A percentile compares a stretch with the other conserved stretches of the same genome.
phyloP scores from a whole-genome alignment of 208 protist genomes.

The Trypanosoma boissoni region DNA sequence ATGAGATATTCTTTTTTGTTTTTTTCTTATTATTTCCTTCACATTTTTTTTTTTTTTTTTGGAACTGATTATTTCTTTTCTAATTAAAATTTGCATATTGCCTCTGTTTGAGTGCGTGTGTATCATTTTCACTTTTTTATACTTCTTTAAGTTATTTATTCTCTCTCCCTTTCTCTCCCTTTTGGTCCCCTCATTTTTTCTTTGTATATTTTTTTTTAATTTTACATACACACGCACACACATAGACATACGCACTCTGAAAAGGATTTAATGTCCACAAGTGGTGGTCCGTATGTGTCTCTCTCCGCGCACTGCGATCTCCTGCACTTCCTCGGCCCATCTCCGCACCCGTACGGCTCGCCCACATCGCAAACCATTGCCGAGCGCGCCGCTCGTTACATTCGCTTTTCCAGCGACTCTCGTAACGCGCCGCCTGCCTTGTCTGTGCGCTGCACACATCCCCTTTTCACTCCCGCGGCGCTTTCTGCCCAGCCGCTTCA shows the following conservation, averaged over 20 bases:
- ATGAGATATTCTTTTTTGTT: not conserved
- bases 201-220: slow-evolving; percentile 1
- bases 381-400: slow-evolving; percentile 11
- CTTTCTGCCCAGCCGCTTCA: slow-evolving; percentile 3
- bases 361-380: slow-evolving; percentile 28
- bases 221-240: too few relatives aligned
- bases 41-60: not conserved
- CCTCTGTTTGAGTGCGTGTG: too few relatives aligned
- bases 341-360: slow-evolving; percentile 27
- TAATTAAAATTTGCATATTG: too few relatives aligned
- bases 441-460: slow-evolving; percentile 14
- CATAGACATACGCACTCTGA: too few relatives aligned
- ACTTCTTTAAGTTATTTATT: too few relatives aligned
- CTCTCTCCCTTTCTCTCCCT: too few relatives aligned
- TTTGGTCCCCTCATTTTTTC: too few relatives aligned
- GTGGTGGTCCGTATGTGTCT: slow-evolving; percentile 25
- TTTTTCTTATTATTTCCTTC: not conserved
- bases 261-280: slow-evolving; percentile 4
- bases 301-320: slow-evolving; percentile 29
- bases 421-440: slow-evolving; percentile 6
- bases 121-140: too few relatives aligned
- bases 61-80: not conserved
- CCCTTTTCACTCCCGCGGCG: slow-evolving; percentile 13
- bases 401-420: slow-evolving; percentile 15
- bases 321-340: slow-evolving; percentile 26